phyloP scores from a whole-genome alignment of 192 early-diverging fungal genomes.

The Rhizophagus clarus region DNA sequence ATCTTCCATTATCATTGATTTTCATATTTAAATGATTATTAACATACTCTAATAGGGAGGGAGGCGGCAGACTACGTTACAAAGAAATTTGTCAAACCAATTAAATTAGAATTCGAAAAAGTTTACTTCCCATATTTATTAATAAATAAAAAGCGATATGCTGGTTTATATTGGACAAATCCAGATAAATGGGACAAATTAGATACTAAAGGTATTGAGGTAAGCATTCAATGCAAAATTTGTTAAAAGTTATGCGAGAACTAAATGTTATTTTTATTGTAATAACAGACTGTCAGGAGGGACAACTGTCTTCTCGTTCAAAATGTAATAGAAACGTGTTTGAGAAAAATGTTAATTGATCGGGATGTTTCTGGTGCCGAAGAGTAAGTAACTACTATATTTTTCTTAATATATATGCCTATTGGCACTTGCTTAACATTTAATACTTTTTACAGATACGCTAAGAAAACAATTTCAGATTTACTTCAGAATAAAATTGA shows the following conservation, averaged over 20 bases:
- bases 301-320: slow-evolving; percentile 94
- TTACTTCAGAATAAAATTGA: slow-evolving; percentile 97
- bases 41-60: slow-evolving; percentile 43
- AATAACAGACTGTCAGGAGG: slow-evolving; percentile 83
- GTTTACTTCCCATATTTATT: slow-evolving; percentile 98
- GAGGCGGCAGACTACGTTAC: slow-evolving; percentile 90
- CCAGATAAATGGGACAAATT: slow-evolving; percentile 93
- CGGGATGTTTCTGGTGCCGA: slow-evolving; percentile 85
- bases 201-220: slow-evolving; percentile 97
- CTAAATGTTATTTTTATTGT: neutral
- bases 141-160: slow-evolving; percentile 99
- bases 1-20: neutral
- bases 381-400: slow-evolving; percentile 43
- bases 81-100: slow-evolving; percentile 81
- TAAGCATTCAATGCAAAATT: slow-evolving; percentile 30
- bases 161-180: slow-evolving; percentile 96
- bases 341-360: slow-evolving; percentile 90
- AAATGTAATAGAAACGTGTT: slow-evolving; percentile 88
- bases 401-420: neutral
- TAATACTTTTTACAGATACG: slow-evolving; percentile 57
- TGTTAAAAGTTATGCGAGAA: neutral
- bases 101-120: slow-evolving; percentile 99
- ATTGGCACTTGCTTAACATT: neutral
- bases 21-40: no score
- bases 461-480: slow-evolving; percentile 88